These are phyloP conservation scores for Sanguinoderma infundibulare DNA, from an alignment of 1,284 basidiomycete species.

Conservation along the genomic window DNA sequence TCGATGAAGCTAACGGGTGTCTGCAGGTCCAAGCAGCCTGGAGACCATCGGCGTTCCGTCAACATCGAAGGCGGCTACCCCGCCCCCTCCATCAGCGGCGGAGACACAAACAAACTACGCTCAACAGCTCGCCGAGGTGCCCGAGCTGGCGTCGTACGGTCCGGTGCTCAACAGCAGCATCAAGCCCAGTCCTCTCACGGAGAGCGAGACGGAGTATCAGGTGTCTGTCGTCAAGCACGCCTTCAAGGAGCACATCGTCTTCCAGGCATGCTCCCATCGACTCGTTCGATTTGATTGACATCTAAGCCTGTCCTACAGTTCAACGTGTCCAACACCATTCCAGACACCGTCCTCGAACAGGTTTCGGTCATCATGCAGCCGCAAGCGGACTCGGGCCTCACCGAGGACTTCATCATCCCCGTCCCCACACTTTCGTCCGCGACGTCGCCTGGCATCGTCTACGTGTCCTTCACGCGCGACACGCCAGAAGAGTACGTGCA, in stretches of 20 bases:
- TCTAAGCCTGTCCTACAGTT: conserved; percentile 56
- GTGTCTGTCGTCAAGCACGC: conserved; percentile 97
- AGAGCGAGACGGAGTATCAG: conserved; percentile 98
- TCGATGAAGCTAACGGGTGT: neutral
- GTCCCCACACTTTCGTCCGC: conserved; percentile 70
- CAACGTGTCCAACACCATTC: conserved; percentile 98
- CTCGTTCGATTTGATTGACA: neutral
- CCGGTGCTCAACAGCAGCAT: conserved; percentile 86
- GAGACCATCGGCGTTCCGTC: conserved; percentile 81
- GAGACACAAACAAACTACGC: conserved; percentile 88
- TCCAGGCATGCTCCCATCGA: conserved; percentile 68
- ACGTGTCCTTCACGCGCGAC: conserved; percentile 93
- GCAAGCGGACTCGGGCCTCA: conserved; percentile 75
- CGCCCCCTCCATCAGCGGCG: conserved; percentile 73
- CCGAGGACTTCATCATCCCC: conserved; percentile 96
- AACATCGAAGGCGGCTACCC: conserved; percentile 61
- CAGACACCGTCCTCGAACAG: conserved; percentile 96
- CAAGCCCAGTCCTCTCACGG: conserved; percentile 87
- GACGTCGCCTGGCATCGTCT: conserved; percentile 82
- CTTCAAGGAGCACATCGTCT: conserved; percentile 95
- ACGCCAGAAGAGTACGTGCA: conserved; percentile 78
- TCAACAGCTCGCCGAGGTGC: conserved; percentile 84
- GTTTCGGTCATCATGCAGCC: conserved; percentile 94
- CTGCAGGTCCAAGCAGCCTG: conserved; percentile 77
- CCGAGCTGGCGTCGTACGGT: conserved; percentile 89